Conservation (phyloP, 1,139 yeast genomes). For the Saccharomyces pastorianus region DNA sequence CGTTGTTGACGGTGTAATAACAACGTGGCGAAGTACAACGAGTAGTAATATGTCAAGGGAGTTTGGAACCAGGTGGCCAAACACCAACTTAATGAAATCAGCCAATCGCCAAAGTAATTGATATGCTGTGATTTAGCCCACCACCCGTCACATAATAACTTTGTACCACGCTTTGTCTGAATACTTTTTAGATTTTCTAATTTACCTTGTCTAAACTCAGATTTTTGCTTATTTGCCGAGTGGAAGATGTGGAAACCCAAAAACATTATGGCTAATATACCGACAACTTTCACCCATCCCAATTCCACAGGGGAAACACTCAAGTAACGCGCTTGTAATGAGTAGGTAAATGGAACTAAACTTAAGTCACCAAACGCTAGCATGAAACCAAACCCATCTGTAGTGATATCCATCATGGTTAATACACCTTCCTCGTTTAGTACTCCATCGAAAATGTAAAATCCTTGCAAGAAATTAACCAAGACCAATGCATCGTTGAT, state of each 20-base stretch:
- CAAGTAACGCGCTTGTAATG: conserved; percentile 76
- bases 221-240: conserved; percentile 75
- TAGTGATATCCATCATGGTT: conserved; percentile 91
- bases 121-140: conserved; percentile 91
- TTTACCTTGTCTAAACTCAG: conserved; percentile 72
- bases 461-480: conserved; percentile 62
- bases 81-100: conserved; percentile 89
- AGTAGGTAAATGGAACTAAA: conserved; percentile 88
- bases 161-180: conserved; percentile 69
- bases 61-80: conserved; percentile 79
- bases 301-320: conserved; percentile 56
- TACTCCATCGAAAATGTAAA: conserved; percentile 86
- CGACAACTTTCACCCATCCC: conserved; percentile 36
- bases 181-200: conserved; percentile 59
- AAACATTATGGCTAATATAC: conserved; percentile 40
- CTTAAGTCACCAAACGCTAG: conserved; percentile 88
- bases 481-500: conserved; percentile 67
- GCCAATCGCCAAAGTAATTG: conserved; percentile 93
- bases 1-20: conserved; percentile 81
- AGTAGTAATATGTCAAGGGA: conserved; percentile 80
- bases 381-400: conserved; percentile 97
- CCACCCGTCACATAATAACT: conserved; percentile 85
- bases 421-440: conserved; percentile 81
- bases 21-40: conserved; percentile 70
- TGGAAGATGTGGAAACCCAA: conserved; percentile 79